A percentile compares a stretch with the other conserved stretches of the same genome.
Evolutionary conservation across 306 rosid species (phyloP).

Genomic region (Vigna trinervia): DNA sequence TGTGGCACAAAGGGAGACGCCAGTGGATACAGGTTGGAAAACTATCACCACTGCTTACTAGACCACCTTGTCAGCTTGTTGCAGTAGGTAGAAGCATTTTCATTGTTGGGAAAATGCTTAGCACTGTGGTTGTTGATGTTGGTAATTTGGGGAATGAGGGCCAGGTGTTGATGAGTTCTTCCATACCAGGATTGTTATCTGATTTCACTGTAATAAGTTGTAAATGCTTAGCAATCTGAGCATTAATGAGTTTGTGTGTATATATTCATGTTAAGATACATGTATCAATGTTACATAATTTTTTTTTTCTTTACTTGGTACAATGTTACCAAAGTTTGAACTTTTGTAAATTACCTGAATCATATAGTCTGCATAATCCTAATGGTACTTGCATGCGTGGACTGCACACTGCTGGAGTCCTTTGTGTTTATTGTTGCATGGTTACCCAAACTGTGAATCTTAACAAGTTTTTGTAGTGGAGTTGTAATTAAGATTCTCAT

Average conservation of each 20-base stretch:
- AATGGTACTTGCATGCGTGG: neutral
- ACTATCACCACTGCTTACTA: constrained; percentile 76
- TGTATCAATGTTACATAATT: constrained; percentile 11
- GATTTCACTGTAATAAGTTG: constrained; percentile 72
- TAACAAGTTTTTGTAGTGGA: too few species aligned
- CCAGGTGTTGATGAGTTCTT: constrained; percentile 71
- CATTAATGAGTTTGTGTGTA: neutral
- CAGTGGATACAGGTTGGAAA: constrained; percentile 81
- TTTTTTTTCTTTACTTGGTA: neutral
- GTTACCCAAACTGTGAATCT: too few species aligned
- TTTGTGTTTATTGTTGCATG: too few species aligned
- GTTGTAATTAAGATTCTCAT: neutral
- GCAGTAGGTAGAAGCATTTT: constrained; percentile 73
- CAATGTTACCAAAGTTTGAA: constrained; percentile 8
- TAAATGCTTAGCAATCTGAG: constrained; percentile 70
- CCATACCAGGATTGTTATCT: constrained; percentile 62
- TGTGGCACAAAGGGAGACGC: constrained; percentile 67
- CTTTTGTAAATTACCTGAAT: neutral
- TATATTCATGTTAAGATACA: neutral
- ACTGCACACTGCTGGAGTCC: too few species aligned
- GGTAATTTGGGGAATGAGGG: constrained; percentile 58
- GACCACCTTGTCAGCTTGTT: constrained; percentile 81
- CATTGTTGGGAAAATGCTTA: constrained; percentile 79
- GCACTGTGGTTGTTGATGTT: constrained; percentile 82
- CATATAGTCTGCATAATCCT: neutral